phyloP scores from a whole-genome alignment of 2,329 filamentous ascomycete genomes.

The Calonectria pteridis region DNA sequence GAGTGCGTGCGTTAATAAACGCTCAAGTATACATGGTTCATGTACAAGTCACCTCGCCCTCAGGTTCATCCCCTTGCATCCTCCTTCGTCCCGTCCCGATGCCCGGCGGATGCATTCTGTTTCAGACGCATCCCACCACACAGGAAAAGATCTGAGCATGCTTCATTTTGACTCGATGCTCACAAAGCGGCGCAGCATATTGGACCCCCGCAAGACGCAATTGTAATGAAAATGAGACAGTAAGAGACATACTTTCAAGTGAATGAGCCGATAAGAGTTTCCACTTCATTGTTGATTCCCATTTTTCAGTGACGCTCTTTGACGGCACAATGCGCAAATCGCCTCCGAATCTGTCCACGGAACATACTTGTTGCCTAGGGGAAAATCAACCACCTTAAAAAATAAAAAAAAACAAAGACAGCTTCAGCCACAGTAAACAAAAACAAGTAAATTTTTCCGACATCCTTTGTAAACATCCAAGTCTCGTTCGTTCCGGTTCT shows the following conservation, averaged over 20 bases:
- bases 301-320: not conserved
- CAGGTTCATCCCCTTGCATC: conserved; percentile 7
- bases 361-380: not conserved
- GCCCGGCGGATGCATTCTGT: not conserved
- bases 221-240: not conserved
- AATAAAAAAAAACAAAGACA: not conserved
- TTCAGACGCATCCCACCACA: not conserved
- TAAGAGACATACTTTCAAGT: not conserved
- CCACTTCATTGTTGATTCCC: not conserved
- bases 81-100: conserved; percentile 6
- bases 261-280: not conserved
- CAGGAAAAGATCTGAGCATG: not conserved
- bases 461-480: not conserved
- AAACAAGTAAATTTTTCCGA: not conserved
- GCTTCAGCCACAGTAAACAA: not conserved
- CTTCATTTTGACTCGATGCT: not conserved
- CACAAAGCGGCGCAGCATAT: not conserved
- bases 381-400: not conserved
- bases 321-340: not conserved
- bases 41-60: not conserved
- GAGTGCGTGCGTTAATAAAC: not conserved
- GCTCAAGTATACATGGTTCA: not conserved
- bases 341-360: not conserved
- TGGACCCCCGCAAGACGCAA: not conserved
- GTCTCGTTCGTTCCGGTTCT: not conserved